These are phyloP conservation scores for Paramarasmius palmivorus DNA, from an alignment of 1,284 basidiomycete genomes.

Conservation along the genomic window DNA sequence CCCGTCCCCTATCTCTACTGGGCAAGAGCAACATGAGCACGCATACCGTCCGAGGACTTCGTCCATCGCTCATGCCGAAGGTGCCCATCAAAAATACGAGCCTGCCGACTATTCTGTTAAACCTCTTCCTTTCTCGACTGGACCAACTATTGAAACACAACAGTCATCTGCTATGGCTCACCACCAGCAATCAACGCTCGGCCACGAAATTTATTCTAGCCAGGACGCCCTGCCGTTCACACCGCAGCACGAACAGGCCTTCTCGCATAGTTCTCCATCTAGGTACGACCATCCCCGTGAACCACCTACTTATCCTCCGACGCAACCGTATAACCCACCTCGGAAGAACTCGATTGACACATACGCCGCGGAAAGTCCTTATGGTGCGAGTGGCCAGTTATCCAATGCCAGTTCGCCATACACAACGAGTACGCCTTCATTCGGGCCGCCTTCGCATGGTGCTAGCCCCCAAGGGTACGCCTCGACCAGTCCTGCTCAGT, in stretches of 20 bases:
- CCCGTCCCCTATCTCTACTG: conserved; percentile 6
- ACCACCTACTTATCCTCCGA: background rate
- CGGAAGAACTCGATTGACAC: background rate
- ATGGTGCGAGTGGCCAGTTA: background rate
- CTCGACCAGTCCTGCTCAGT: background rate
- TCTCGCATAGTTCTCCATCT: background rate
- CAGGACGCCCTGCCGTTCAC: background rate
- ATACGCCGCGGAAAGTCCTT: background rate
- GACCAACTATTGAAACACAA: no score
- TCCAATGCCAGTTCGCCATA: background rate
- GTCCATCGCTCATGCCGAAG: background rate
- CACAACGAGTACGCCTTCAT: background rate
- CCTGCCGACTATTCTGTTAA: background rate
- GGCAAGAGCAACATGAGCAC: conserved; percentile 6
- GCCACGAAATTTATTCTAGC: no score
- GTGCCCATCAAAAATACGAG: background rate
- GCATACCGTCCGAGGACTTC: conserved; percentile 4
- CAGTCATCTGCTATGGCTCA: no score
- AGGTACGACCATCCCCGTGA: background rate
- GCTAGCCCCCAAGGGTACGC: background rate
- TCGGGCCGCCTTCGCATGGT: background rate
- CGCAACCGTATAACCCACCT: background rate
- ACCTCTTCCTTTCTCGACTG: background rate
- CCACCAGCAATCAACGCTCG: no score
- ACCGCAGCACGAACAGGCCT: background rate